Evolutionary conservation across 345 rosid genomes (phyloP), one percentile per base, ranked within the genome.

Genomic region (Abelmoschus esculentus): DNA sequence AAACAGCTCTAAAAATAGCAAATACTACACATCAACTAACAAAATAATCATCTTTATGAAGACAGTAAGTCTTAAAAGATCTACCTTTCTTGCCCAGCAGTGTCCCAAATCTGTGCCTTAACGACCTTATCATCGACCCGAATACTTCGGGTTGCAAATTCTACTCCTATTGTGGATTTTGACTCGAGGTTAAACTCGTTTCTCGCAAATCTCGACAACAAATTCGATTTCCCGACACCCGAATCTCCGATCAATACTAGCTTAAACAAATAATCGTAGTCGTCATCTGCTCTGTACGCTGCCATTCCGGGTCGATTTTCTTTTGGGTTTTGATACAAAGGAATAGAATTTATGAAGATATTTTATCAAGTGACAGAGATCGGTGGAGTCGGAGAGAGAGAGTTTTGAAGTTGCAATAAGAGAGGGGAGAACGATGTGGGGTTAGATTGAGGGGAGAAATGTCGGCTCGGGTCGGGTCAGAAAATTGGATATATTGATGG

Each of bases 91-190:
- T 92, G 96, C 49, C 96, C 98, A 5, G 96, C 96, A 4, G 96
- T 90, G 72, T 92, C 98, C 96, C 96, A 92, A 79, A 90, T 90
- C 78, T 92, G 98, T 15, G 96, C 98, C 83, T 90, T 90, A 61
- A 92, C 80, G 69, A 86, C 83, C 79, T 89, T 89, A 36, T 89
- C 93, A 32, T 89, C 90, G 40, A 87, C 86, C 3, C 77, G 83
- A 40, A 86, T 84, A 46, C 87, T 85, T 46, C 88, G 90, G 59
- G 97, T 91, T 22, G 91, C 96, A 49, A 91, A 91, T 75, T 91
- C 96, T 0, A 87, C 96, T 64, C 97, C 97, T 2, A 87, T 91
- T 29, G 95, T 92, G 31, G 96, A 89, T 70, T 89, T 87, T 15
- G 96, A 90, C 76, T 90, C 90, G 66, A 79, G 83, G 71, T 90